Evolutionary conservation across 129 eudicot genomes (phyloP), one percentile per base, ranked within the genome.

Genomic region (Rutidosis leptorrhynchoides): DNA sequence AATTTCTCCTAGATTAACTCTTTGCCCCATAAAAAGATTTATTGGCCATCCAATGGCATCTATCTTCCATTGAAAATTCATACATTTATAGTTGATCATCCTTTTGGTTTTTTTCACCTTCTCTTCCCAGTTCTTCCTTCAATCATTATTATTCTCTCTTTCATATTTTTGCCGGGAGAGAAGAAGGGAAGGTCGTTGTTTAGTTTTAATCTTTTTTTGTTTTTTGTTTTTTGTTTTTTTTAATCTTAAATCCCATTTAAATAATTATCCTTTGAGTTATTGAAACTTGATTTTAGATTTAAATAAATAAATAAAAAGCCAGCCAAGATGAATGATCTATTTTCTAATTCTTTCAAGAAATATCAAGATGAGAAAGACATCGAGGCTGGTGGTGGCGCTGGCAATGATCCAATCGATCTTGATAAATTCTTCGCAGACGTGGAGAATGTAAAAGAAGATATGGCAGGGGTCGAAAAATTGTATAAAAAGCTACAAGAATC

Each of bases 291-390:
- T 58, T 29, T 15, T 45, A 7, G 57, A 29, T 67, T 40, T 6
- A 20, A 2, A 57, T 3, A 30, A 20, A 20, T 10, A n/a, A 53
- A 45, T 37, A 17, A 26, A 17, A 37, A 25, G 55, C 3, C 19
- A 27, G 26, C 60, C 64, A 90, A 84, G 64, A 90, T 90, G 97
- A 90, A 90, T 43, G 97, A 90, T 62, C 71, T 90, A 8, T 90
- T 90, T 81, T 90, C 96, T 14, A 71, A 55, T 48, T 90, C 97
- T 59, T 84, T 90, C 78, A 80, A 72, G 58, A 75, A 77, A 37
- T 75, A 63, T 32, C 79, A 73, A 10, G 85, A 77, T 64, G 70
- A 70, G 3, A 33, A 76, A 27, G 97, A 90, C 62, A 20, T 90
- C 58, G 97, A 87, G 80, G 72, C 81, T 11, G 85, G 91, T 7